Percentiles rank a stretch among this genome's conserved stretches.
These are phyloP conservation scores for Chimonanthus salicifolius DNA, from an alignment of 164 flowering plant genomes.

Conservation along the genomic window DNA sequence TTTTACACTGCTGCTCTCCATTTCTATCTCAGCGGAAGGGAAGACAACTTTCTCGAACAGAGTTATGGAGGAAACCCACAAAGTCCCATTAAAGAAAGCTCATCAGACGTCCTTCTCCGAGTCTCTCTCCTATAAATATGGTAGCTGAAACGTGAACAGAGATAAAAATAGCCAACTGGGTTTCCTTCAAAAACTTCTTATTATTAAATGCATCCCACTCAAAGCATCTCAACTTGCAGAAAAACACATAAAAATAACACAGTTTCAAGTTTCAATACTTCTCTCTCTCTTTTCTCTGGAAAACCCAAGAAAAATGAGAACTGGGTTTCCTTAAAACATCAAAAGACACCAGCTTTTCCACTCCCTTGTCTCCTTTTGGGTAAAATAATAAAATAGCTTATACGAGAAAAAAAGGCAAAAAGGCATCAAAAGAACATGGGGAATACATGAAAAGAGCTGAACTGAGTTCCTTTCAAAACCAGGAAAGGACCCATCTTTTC, in stretches of 20 bases:
- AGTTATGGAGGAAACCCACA: slow-evolving; percentile 3
- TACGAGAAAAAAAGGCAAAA: too few relatives aligned
- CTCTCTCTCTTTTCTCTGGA: neutral
- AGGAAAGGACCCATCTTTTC: too few relatives aligned
- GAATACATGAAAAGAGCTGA: neutral
- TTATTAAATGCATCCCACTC: neutral
- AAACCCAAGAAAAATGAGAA: neutral
- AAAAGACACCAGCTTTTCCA: too few relatives aligned
- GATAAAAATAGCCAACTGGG: neutral
- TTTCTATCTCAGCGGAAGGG: slow-evolving; percentile 7
- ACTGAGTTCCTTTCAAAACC: too few relatives aligned
- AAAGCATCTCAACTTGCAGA: neutral
- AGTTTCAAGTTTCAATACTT: too few relatives aligned
- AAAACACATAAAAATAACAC: too few relatives aligned
- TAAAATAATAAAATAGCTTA: too few relatives aligned
- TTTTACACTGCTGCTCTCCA: slow-evolving; percentile 35
- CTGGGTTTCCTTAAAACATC: too few relatives aligned
- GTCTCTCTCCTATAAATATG: slow-evolving; percentile 1
- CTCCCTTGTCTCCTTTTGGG: too few relatives aligned
- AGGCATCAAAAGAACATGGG: too few relatives aligned
- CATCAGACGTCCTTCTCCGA: neutral
- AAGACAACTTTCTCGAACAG: neutral
- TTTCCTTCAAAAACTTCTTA: neutral
- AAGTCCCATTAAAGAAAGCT: neutral
- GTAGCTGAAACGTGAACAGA: neutral